Evolutionary conservation across 2,329 filamentous ascomycete genomes (phyloP).

Genomic region (Calonectria henricotiae): DNA sequence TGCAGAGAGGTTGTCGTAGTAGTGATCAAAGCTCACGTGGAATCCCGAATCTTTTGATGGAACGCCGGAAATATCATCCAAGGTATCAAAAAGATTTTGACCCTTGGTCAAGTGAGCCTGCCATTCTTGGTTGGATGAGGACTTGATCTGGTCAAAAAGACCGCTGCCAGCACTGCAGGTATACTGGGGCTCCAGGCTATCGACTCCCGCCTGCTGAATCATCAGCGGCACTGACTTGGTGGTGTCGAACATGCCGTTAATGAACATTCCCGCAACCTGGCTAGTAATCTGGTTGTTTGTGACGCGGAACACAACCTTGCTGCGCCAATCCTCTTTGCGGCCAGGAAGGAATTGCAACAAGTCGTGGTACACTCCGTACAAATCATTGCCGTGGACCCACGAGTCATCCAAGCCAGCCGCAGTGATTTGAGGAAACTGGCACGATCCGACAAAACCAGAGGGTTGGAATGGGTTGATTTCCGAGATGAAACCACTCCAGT

Average conservation of each 20-base stretch:
- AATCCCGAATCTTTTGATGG: constrained; percentile 71
- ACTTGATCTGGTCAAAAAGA: constrained; percentile 64
- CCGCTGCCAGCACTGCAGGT: constrained; percentile 70
- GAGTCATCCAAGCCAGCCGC: constrained; percentile 80
- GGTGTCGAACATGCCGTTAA: constrained; percentile 78
- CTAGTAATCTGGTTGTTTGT: constrained; percentile 89
- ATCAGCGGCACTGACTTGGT: constrained; percentile 63
- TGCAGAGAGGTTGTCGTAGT: constrained; percentile 87
- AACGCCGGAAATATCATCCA: constrained; percentile 82
- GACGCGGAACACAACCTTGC: constrained; percentile 76
- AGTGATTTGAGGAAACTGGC: constrained; percentile 88
- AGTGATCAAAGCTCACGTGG: constrained; percentile 84
- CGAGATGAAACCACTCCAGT: constrained; percentile 77
- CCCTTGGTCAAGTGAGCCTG: constrained; percentile 74
- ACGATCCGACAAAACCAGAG: constrained; percentile 80
- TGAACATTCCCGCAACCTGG: constrained; percentile 84
- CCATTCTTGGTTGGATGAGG: constrained; percentile 70
- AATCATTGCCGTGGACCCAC: constrained; percentile 82
- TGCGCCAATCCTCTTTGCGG: constrained; percentile 61
- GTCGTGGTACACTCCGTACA: constrained; percentile 83
- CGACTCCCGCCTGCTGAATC: constrained; percentile 71
- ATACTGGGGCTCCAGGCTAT: constrained; percentile 84
- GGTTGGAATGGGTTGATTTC: constrained; percentile 78
- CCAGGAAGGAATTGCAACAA: constrained; percentile 78
- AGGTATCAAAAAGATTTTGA: constrained; percentile 68